Base-by-base conservation (phyloP, 352 stramenopile genomes). In the Pythium myriotylum region DNA sequence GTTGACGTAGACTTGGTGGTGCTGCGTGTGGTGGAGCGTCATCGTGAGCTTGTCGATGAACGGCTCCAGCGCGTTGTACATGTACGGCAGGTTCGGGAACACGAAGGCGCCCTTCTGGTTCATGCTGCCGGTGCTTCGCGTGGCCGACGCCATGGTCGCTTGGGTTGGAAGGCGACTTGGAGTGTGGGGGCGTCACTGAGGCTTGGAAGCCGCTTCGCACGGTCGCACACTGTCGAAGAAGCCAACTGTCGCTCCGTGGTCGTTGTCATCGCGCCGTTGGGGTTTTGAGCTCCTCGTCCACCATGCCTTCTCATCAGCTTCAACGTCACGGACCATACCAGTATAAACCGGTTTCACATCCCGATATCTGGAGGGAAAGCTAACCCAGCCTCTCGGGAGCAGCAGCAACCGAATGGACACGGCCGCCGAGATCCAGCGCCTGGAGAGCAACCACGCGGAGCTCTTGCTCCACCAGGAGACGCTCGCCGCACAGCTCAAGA, bases 361-460 rank as follows among this genome's bases (percentile, higher is more conserved):
- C 48, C 48, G 47, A 14, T 54, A 10, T 26, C 37, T 37, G 14
- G 4, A 2, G 9, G 32, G 14, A 14, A n/a, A n/a, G n/a, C n/a
- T n/a, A n/a, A n/a, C n/a, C n/a, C n/a, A n/a, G n/a, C n/a, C n/a
- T n/a, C n/a, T n/a, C n/a, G n/a, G n/a, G n/a, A n/a, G n/a, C n/a
- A n/a, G n/a, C n/a, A n/a, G n/a, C n/a, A n/a, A n/a, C n/a, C n/a
- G n/a, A n/a, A n/a, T 70, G 62, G 62, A 64, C 53, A 27, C 39
- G 1, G 35, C 16, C 20, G 71, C 55, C 14, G 81, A 90, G 63
- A 71, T 86, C 23, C 57, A 76, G 56, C 74, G 78, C 19, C 71
- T 90, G 5, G 70, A 81, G 64, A 70, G 74, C 32, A 88, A 88
- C 58, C 73, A 88, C 61, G 61, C 61, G 62, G 76, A 90, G 68